Evolutionary conservation across 179 eudicot species (phyloP).

Genomic region (Carnegiea gigantea): DNA sequence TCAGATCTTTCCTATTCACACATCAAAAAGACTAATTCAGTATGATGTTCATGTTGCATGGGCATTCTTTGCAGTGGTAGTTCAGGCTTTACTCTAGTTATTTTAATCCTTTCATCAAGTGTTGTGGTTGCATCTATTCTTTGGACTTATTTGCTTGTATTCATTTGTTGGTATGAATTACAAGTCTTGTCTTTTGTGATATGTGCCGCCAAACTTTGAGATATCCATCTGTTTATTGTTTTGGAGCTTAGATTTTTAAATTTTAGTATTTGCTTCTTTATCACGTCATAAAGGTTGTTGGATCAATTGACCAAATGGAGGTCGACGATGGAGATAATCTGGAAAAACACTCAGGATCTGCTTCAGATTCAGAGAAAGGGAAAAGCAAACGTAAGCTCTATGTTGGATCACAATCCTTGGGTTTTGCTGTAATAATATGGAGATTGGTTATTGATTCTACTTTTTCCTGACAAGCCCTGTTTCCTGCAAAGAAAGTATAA

Average conservation of each 20-base stretch:
- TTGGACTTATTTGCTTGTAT: neutral
- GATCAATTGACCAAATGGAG: constrained; percentile 86
- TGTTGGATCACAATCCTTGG: constrained; percentile 88
- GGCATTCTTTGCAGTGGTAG: neutral
- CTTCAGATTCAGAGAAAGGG: constrained; percentile 64
- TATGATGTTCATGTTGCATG: neutral
- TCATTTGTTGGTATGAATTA: too few species aligned
- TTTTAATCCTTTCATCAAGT: neutral
- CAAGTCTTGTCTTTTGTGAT: neutral
- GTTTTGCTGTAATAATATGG: constrained; percentile 96
- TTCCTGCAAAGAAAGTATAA: neutral
- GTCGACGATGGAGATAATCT: constrained; percentile 67
- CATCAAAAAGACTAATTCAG: neutral
- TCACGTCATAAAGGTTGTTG: constrained; percentile 61
- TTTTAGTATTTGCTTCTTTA: neutral
- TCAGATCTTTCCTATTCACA: neutral
- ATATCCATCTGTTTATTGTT: neutral
- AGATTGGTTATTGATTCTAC: constrained; percentile 42
- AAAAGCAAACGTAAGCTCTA: constrained; percentile 75
- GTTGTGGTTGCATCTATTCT: neutral
- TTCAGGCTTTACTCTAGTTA: neutral
- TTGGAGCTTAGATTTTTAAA: neutral
- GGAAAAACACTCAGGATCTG: constrained; percentile 59
- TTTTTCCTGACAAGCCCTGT: neutral
- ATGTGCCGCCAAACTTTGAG: neutral